These are phyloP conservation scores for Ceratocystis ficicola DNA, from an alignment of 2,329 filamentous ascomycete species.

Conservation along the genomic window DNA sequence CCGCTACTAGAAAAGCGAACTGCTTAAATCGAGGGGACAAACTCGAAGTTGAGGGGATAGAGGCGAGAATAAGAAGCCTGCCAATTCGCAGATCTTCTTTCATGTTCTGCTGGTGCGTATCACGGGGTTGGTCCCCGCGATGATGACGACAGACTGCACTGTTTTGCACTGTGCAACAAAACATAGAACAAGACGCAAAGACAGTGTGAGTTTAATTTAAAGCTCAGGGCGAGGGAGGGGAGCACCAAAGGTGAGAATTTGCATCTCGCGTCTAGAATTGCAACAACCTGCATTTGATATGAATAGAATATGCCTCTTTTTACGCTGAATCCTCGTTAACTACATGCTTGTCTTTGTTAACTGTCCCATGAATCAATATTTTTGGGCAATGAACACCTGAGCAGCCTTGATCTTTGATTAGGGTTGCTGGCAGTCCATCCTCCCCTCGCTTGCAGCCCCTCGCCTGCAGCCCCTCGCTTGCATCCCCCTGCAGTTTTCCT, in stretches of 20 bases:
- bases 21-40: neutral
- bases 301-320: conserved; percentile 5
- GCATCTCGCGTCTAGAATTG: neutral
- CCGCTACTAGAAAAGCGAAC: conserved; percentile 49
- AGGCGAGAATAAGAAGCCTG: too few species aligned
- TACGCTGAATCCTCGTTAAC: neutral
- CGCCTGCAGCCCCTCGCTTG: too few species aligned
- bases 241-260: neutral
- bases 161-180: neutral
- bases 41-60: too few species aligned
- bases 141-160: neutral
- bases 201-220: neutral
- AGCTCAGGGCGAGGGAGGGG: neutral
- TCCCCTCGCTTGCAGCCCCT: too few species aligned
- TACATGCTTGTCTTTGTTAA: too few species aligned
- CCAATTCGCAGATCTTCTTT: neutral
- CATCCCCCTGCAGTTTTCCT: too few species aligned
- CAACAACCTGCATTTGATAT: neutral
- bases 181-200: neutral
- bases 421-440: neutral
- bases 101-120: neutral
- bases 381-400: neutral
- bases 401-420: neutral
- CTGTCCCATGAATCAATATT: neutral
- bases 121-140: neutral